phyloP scores from a whole-genome alignment of 805 yeast species.

The Kazachstania kunashirensis region DNA sequence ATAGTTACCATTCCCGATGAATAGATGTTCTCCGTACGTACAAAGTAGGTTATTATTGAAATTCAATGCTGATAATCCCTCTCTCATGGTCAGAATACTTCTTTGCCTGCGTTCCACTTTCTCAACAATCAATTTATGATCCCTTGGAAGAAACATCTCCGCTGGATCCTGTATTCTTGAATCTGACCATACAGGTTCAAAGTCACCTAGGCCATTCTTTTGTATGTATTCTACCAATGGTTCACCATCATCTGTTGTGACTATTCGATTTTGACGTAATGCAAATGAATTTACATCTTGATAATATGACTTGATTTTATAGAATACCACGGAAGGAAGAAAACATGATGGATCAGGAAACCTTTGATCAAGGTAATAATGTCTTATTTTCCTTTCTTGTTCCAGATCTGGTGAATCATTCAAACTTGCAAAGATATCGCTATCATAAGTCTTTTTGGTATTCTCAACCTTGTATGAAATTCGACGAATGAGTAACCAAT shows the following conservation, averaged over 20 bases:
- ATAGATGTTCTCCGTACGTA: conserved; percentile 7
- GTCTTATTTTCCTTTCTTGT: conserved; percentile 1
- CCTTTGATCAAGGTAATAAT: conserved; percentile 1
- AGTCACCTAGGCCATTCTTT: conserved; percentile 7
- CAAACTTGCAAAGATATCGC: conserved; percentile 2
- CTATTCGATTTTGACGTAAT: background rate
- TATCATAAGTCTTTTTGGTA: conserved; percentile 6
- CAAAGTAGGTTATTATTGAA: conserved; percentile 12
- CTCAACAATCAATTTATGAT: conserved; percentile 14
- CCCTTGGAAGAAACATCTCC: conserved; percentile 12
- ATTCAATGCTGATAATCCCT: background rate
- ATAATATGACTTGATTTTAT: conserved; percentile 6
- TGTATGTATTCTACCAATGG: conserved; percentile 5
- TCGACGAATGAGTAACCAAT: conserved; percentile 11
- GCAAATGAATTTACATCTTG: conserved; percentile 5
- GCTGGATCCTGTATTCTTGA: conserved; percentile 16
- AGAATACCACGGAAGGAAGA: conserved; percentile 1
- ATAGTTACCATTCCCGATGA: conserved; percentile 6
- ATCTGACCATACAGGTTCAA: conserved; percentile 20
- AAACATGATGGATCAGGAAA: background rate
- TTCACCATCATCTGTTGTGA: conserved; percentile 6
- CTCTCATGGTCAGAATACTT: background rate
- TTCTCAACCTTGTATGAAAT: conserved; percentile 4
- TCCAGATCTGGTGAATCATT: background rate
- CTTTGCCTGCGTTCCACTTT: conserved; percentile 2